Evolutionary conservation across 352 stramenopile genomes (phyloP), one percentile per base, ranked within the genome.

Genomic region (Globisporangium heterothallicum): DNA sequence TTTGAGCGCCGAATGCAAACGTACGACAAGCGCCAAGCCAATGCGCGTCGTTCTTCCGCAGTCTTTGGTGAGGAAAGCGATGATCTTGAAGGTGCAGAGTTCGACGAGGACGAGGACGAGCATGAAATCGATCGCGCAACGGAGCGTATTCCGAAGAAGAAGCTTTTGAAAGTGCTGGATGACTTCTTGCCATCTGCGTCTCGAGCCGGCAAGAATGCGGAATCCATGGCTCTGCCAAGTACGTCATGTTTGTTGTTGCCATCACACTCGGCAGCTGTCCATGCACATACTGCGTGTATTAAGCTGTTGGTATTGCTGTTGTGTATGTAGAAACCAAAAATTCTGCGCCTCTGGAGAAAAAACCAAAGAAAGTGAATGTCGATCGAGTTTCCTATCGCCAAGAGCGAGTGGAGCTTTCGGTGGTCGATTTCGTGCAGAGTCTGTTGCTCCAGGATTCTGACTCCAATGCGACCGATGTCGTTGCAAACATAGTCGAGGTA

Each of bases 361-460:
- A 88, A 51, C 48, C 50, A 3, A 90, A 86, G 58, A 71, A 71
- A 24, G 59, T 62, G 13, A 84, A 83, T 47, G 58, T 75, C 4
- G 78, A 92, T 34, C 70, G 71, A 25, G 63, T 80, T 21, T 89
- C 78, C 27, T 83, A 85, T 59, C 81, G 81, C 26, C 81, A 92
- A 46, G 78, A 89, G 54, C 74, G 68, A 8, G 66, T 92, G 4
- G 81, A 84, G 38, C 61, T 83, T 30, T 70, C 78, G 1, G 78
- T 92, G 4, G 30, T 78, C 19, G 71, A 76, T 21, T 90, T 78
- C 44, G 74, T 90, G 18, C 78, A 92, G 61, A 77, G 81, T 40
- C 48, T 92, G 26, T 49, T 90, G 19, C 22, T 84, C 19, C 72
- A 89, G 36, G 63, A 92, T 49, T 73, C 74, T 2, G 78, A 89